Evolutionary conservation across 257 asterid genomes (phyloP), one percentile per base, ranked within the genome.

Genomic region (Jaltomata sinuosa): DNA sequence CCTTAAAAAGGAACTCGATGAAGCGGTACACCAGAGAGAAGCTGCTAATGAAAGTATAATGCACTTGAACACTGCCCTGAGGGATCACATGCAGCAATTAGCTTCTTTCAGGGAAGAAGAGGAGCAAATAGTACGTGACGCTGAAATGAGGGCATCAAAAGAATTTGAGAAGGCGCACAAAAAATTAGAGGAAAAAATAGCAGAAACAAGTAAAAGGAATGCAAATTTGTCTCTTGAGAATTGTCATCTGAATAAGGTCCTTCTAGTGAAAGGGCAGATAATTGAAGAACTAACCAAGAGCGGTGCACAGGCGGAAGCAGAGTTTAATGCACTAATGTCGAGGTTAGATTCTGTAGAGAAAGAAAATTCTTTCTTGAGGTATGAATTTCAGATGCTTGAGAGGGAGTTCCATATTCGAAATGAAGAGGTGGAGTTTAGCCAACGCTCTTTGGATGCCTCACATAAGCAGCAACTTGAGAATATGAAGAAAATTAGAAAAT

Each of bases 361-460:
- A 85, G 99, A 94, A 85, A 94, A 96, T 74, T 96, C 93, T 19
- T 94, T 93, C 77, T 83, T 96, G 50, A 89, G 94, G 81, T 94
- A 93, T 3, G 98, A 96, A 87, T 89, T 87, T 25, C 91, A 90
- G 80, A 79, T 90, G 85, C 90, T 93, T 1, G 98, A 94, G 90
- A 93, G 90, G 89, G 98, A 94, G 82, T 89, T 92, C 38, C 88
- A 91, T 49, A 84, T 87, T 36, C 89, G 86, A 42, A 93, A 92
- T 31, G 94, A 96, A 74, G 98, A 96, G 86, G 22, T 92, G 83
- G 91, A 87, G 55, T 88, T 87, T 74, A 84, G 84, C 31, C 94
- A 89, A 0, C 91, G 89, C 6, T 86, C 94, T 49, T 27, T 67
- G 6, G 98, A 92, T 45, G 89, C 92, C 57, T 88, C 94, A 3